Percentiles rank a stretch among this genome's conserved stretches.
Conservation (phyloP, 352 stramenopile genomes). For the Phytophthora vignae region DNA sequence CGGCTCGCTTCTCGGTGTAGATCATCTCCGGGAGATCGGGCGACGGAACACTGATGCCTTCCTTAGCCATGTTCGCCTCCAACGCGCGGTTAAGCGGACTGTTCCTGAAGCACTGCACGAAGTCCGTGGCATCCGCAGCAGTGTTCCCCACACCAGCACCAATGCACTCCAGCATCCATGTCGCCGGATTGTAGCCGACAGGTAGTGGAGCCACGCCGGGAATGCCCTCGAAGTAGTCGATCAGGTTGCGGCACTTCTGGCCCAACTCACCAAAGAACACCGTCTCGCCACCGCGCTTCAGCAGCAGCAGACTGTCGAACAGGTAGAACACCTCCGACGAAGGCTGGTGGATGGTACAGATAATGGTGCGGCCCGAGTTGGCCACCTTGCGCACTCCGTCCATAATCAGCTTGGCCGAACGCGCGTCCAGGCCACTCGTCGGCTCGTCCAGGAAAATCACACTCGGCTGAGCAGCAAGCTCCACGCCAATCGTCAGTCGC, state of each 20-base stretch:
- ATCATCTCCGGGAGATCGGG: conserved; percentile 29
- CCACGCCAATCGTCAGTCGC: conserved; percentile 67
- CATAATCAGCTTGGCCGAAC: conserved; percentile 13
- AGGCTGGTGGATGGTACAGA: conserved; percentile 83
- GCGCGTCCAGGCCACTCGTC: conserved; percentile 16
- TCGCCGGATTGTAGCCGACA: conserved; percentile 57
- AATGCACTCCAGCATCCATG: conserved; percentile 85
- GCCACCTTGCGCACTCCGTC: conserved; percentile 17
- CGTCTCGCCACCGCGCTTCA: neutral
- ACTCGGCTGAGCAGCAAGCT: conserved; percentile 52
- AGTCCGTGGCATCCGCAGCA: neutral
- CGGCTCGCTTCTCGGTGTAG: conserved; percentile 39
- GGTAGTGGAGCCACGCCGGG: conserved; percentile 37
- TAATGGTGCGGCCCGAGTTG: conserved; percentile 34
- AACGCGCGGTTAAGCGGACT: conserved; percentile 35
- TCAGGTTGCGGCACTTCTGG: conserved; percentile 29
- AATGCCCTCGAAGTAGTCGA: conserved; percentile 43
- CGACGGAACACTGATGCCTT: neutral
- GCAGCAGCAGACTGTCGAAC: neutral
- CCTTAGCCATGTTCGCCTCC: conserved; percentile 16
- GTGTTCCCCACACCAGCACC: conserved; percentile 6
- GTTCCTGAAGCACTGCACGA: neutral
- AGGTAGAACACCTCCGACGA: neutral
- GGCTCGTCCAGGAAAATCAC: conserved; percentile 26
- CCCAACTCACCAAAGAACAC: conserved; percentile 31